Evolutionary conservation across 2,329 filamentous ascomycete genomes (phyloP).

Genomic region (Fusarium equiseti): DNA sequence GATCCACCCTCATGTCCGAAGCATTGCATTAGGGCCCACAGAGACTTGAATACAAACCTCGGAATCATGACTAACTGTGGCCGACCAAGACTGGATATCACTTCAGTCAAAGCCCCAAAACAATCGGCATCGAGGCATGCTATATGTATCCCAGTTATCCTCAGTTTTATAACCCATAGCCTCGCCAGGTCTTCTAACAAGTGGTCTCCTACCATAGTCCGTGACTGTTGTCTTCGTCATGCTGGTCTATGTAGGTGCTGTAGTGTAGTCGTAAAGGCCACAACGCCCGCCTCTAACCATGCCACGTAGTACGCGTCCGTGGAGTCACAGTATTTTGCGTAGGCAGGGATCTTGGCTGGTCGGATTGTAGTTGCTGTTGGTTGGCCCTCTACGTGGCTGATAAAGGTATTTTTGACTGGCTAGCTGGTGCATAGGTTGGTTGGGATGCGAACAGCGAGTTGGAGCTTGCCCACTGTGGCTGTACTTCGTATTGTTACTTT

Average conservation of each 20-base stretch:
- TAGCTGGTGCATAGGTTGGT: slow-evolving; percentile 1
- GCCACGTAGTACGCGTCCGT: slow-evolving; percentile 21
- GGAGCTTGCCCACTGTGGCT: neutral
- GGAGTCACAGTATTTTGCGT: slow-evolving; percentile 29
- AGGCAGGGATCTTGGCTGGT: slow-evolving; percentile 9
- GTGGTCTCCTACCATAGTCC: neutral
- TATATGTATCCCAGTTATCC: slow-evolving; percentile 3
- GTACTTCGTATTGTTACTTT: neutral
- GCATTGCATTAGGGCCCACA: neutral
- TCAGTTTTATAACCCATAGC: slow-evolving; percentile 4
- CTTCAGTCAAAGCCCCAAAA: neutral
- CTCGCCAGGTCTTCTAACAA: neutral
- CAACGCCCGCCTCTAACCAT: slow-evolving; percentile 13
- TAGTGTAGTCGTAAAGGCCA: slow-evolving; percentile 16
- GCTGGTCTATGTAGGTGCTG: neutral
- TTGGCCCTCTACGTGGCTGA: neutral
- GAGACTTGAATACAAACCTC: neutral
- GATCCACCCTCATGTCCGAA: neutral
- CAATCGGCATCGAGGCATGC: neutral
- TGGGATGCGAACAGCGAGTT: slow-evolving; percentile 11
- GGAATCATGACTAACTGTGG: neutral
- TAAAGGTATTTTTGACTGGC: neutral
- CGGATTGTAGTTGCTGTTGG: slow-evolving; percentile 20
- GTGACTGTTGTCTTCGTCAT: neutral
- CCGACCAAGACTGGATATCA: neutral